Evolutionary conservation across 805 yeast species (phyloP), one percentile per base, ranked within the genome.

Genomic region (Yarrowia sp.): DNA sequence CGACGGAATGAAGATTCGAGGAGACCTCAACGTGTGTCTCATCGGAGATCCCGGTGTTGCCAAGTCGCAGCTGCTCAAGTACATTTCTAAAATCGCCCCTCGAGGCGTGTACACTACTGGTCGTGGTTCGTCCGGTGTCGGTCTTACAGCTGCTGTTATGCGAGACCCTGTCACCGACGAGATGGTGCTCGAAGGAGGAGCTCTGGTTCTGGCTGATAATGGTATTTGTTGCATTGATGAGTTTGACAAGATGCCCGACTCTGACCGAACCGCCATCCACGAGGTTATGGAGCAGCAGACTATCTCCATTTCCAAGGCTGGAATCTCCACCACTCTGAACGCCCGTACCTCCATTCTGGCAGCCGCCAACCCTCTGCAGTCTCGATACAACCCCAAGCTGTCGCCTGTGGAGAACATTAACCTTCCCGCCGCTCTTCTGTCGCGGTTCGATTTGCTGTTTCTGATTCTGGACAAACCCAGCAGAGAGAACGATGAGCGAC

Each of bases 31-130:
- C 73, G 84, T 95, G 64, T 88, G 98, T 78, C 81, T 95, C 62
- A 93, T 95, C 98, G 99, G 99, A 71, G 99, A 95, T 74, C 99
- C 99, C 44, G 99, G 99, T 81, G 99, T 95, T 64, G 99, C 99
- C 72, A 95, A 95, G 77, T 95, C 98, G 2, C 99, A 95, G 81
- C 80, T 95, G 72, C 81, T 95, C 68, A 95, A 95, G 75, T 88
- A 96, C 35, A 90, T 95, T 69, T 83, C 91, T 66, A 91, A 92
- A 71, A 89, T 95, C 64, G 95, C 98, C 3, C 99, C 99, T 32
- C 83, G 98, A 73, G 96, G 97, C 59, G 96, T 95, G 32, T 95
- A 95, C 76, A 95, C 99, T 9, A 95, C 99, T 0, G 99, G 99
- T 78, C 86, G 96, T 72, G 99, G 99, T 68, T 93, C 98, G n/a